phyloP scores from a whole-genome alignment of 441 rosid species.

The Kokia cookei region DNA sequence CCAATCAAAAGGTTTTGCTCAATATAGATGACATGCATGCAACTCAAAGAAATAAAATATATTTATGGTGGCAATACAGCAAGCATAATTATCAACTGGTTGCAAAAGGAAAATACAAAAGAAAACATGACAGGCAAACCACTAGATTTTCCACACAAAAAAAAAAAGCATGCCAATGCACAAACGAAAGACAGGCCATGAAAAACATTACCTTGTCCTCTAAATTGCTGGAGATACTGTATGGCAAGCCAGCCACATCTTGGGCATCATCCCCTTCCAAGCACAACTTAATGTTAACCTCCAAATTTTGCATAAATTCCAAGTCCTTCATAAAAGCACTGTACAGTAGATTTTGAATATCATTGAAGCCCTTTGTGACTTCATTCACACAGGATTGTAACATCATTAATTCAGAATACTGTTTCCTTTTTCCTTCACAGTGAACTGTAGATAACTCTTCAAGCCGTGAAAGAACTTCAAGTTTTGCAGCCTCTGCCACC shows the following conservation, averaged over 20 bases:
- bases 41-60: background rate
- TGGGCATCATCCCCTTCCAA: constrained; percentile 35
- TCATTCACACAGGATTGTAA: constrained; percentile 44
- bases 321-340: constrained; percentile 53
- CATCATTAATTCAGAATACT: constrained; percentile 37
- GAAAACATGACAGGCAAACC: background rate
- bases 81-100: background rate
- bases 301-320: constrained; percentile 64
- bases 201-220: constrained; percentile 44
- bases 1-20: background rate
- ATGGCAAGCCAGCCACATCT: constrained; percentile 31
- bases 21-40: background rate
- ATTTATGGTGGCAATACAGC: background rate
- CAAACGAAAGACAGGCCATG: background rate
- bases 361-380: constrained; percentile 44
- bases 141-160: background rate
- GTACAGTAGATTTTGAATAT: constrained; percentile 36
- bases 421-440: constrained; percentile 51
- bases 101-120: background rate
- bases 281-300: constrained; percentile 46
- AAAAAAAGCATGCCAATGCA: background rate
- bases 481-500: constrained; percentile 57
- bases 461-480: constrained; percentile 54
- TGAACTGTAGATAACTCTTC: constrained; percentile 45
- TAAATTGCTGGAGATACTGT: constrained; percentile 16